Evolutionary conservation across 768 basidiomycete genomes (phyloP), one percentile per base, ranked within the genome.

Genomic region (Mrakia frigida): DNA sequence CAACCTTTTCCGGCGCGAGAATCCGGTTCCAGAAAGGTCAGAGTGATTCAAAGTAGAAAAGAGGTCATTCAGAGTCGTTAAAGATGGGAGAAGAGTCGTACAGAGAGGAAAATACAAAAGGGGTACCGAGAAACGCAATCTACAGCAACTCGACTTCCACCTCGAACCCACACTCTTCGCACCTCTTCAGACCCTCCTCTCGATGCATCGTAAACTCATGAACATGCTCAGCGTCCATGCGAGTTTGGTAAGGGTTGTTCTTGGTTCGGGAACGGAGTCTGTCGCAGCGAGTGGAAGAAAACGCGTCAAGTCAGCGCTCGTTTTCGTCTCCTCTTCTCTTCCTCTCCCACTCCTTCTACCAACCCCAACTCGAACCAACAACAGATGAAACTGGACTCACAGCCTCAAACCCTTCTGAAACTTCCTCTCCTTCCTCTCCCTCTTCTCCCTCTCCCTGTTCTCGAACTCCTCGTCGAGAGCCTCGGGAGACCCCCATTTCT

Each of bases 401-500:
- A 98, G 94, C 81, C 86, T 88, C 75, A 99, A 84, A 60, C 92
- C 89, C 80, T 95, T 89, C 81, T 97, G 95, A 79, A 98, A 98
- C 82, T 99, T 98, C 82, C 90, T 93, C 80, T 92, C 92, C 86
- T 92, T 92, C 83, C 93, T 92, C 81, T 90, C 90, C 81, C 90
- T 91, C 86, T 94, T 96, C 81, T 92, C 92, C 31, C 86, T 87
- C 72, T 87, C 88, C 72, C 95, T 87, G 46, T 87, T 86, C 80
- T 92, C 90, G 83, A 90, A 98, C 81, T 98, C 96, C 9, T 87
- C 87, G 81, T 98, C 96, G 68, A 99, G 83, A 14, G 89, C 93
- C 82, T 97, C 94, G 13, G 92, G 87, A 1, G 93, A 92, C 0
- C 94, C 95, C 97, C 97, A 99, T 84, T 99, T 99, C 82, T 92